Percentiles rank a stretch among this genome's conserved stretches.
Conservation (phyloP, 2,329 filamentous ascomycete species). For the Diaporthe citrichinensis region DNA sequence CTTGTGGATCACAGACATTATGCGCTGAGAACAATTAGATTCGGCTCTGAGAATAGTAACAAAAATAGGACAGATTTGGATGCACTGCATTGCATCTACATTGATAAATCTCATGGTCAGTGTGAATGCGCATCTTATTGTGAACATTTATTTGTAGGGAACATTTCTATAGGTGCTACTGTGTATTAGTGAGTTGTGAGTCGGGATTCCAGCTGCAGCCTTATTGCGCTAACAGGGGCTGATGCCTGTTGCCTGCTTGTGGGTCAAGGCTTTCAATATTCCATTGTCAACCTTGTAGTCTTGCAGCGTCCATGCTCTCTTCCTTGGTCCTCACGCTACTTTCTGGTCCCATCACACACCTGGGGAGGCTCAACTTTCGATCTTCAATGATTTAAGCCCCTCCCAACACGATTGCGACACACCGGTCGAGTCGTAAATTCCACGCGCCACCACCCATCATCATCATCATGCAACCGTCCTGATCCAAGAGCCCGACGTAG, state of each 20-base stretch:
- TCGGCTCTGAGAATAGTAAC: not conserved
- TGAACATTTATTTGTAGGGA: no score
- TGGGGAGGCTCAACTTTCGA: not conserved
- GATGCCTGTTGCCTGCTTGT: conserved; percentile 1
- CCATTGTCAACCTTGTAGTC: conserved; percentile 6
- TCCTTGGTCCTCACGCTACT: not conserved
- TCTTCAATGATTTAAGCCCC: not conserved
- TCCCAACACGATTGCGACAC: conserved; percentile 20
- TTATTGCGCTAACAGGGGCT: conserved; percentile 23
- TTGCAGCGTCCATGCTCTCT: not conserved
- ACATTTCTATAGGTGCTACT: not conserved
- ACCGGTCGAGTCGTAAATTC: conserved; percentile 24
- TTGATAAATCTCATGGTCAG: not conserved
- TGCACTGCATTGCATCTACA: not conserved
- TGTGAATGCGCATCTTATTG: no score
- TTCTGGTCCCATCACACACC: not conserved
- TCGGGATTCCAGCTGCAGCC: conserved; percentile 20
- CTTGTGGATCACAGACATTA: not conserved
- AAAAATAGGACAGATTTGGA: not conserved
- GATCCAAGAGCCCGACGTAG: conserved; percentile 33
- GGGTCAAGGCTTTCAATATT: conserved; percentile 19
- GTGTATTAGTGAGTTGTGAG: not conserved
- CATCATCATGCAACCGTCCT: conserved; percentile 36
- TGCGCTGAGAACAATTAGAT: not conserved
- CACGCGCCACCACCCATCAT: conserved; percentile 32